phyloP scores from a whole-genome alignment of 2,329 filamentous ascomycete species.

The Clonostachys rosea region DNA sequence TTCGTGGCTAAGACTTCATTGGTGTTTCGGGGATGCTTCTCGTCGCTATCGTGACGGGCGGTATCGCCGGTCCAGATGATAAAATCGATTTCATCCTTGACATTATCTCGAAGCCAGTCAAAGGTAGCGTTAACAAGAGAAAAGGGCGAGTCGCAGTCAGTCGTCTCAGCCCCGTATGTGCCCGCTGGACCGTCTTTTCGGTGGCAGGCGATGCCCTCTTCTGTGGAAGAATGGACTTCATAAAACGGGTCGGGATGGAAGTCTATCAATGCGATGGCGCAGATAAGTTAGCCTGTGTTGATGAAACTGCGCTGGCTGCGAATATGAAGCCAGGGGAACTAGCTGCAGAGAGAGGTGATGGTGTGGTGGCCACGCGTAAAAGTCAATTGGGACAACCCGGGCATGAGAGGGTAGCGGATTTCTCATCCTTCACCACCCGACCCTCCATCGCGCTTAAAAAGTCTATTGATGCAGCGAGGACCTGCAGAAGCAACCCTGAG shows the following conservation, averaged over 20 bases:
- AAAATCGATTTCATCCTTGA: conserved; percentile 80
- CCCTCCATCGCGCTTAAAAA: background rate
- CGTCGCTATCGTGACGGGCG: conserved; percentile 84
- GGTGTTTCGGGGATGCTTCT: conserved; percentile 68
- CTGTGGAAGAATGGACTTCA: conserved; percentile 69
- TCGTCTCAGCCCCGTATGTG: conserved; percentile 77
- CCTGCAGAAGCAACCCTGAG: background rate
- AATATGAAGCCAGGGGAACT: background rate
- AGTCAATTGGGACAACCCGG: no score
- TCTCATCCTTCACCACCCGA: background rate
- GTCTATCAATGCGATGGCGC: conserved; percentile 47
- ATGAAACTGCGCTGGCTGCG: background rate
- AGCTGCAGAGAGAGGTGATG: background rate
- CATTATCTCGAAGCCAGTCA: conserved; percentile 75
- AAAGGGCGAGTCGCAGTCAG: conserved; percentile 82
- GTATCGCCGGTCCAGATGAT: conserved; percentile 92
- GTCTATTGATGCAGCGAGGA: background rate
- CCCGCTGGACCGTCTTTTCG: conserved; percentile 72
- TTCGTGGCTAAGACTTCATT: conserved; percentile 78
- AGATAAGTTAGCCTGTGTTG: no score
- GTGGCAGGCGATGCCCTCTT: conserved; percentile 70
- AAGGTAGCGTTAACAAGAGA: conserved; percentile 84
- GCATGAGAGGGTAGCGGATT: background rate
- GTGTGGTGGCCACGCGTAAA: no score
- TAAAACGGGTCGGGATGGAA: conserved; percentile 90